A percentile compares a stretch with the other conserved stretches of the same genome.
Conservation (phyloP, 139 green algal species). For the Tetradesmus lagerheimii region DNA sequence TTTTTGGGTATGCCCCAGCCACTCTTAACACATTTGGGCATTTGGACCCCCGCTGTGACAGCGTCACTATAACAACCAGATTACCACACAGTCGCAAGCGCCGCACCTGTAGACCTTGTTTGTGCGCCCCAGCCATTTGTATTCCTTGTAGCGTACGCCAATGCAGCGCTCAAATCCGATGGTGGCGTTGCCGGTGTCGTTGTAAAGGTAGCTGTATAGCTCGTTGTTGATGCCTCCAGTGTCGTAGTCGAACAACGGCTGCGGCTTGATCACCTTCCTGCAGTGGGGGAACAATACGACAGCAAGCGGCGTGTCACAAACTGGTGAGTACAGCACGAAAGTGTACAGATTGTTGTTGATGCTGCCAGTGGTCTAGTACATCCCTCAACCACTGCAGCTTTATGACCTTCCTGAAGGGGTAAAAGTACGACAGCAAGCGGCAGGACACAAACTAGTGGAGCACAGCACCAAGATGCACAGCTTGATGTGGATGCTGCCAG, state of each 20-base stretch:
- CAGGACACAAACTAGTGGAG: too few relatives aligned
- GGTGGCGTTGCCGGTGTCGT: neutral
- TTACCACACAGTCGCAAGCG: too few relatives aligned
- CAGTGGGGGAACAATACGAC: neutral
- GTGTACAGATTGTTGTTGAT: neutral
- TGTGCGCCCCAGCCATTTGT: slow-evolving; percentile 37
- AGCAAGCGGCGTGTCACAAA: too few relatives aligned
- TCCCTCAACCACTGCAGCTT: slow-evolving; percentile 32
- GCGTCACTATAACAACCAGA: too few relatives aligned
- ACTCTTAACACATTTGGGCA: too few relatives aligned
- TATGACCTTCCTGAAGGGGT: neutral
- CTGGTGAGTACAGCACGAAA: too few relatives aligned
- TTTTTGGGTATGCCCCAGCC: too few relatives aligned
- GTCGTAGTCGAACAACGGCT: slow-evolving; percentile 23
- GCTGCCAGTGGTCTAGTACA: slow-evolving; percentile 9
- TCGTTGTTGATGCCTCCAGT: slow-evolving; percentile 5
- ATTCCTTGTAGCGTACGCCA: slow-evolving; percentile 17
- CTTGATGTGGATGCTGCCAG: too few relatives aligned
- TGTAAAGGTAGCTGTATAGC: neutral
- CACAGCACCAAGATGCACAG: too few relatives aligned
- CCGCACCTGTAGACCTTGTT: slow-evolving; percentile 36
- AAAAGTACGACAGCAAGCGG: neutral
- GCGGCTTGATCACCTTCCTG: slow-evolving; percentile 36
- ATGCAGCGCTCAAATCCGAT: slow-evolving; percentile 38
- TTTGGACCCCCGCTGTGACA: too few relatives aligned